Conservation (phyloP, 179 eudicot genomes). For the Drosera spatulata region DNA sequence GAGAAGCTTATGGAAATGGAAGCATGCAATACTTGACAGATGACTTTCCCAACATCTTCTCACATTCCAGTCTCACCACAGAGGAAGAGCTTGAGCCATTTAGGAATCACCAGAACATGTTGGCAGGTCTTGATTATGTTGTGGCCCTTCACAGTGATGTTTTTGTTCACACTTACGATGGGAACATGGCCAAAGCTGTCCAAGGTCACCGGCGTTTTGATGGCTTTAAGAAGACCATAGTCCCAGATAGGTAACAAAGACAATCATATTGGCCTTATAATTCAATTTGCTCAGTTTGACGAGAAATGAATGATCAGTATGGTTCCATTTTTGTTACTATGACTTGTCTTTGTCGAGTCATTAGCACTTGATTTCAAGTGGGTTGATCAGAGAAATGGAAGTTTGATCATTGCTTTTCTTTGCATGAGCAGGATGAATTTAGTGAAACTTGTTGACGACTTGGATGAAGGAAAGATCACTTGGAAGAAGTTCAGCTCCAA, state of each 20-base stretch:
- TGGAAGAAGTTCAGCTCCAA: constrained; percentile 78
- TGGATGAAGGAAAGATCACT: constrained; percentile 60
- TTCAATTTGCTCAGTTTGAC: too few species aligned
- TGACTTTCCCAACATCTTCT: constrained; percentile 69
- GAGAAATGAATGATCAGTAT: too few species aligned
- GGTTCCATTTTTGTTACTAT: too few species aligned
- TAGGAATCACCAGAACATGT: constrained; percentile 85
- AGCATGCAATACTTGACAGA: constrained; percentile 62
- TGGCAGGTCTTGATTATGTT: constrained; percentile 91
- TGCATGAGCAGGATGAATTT: constrained; percentile 61
- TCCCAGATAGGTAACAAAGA: constrained; percentile 66
- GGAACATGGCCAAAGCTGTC: constrained; percentile 99
- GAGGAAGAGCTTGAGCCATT: constrained; percentile 75
- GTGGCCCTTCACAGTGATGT: constrained; percentile 92
- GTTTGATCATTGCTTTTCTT: constrained; percentile 1
- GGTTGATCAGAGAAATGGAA: background rate
- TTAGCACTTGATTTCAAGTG: too few species aligned
- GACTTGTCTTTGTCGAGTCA: too few species aligned
- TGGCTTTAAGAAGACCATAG: constrained; percentile 79
- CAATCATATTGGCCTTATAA: too few species aligned
- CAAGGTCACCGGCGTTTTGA: constrained; percentile 95
- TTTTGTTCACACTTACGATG: constrained; percentile 91
- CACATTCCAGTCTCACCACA: constrained; percentile 70
- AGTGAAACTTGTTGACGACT: constrained; percentile 66
- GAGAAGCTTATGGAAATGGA: constrained; percentile 94